phyloP scores from a whole-genome alignment of 495 filamentous ascomycete species.

The Aspergillus saccharolyticus region DNA sequence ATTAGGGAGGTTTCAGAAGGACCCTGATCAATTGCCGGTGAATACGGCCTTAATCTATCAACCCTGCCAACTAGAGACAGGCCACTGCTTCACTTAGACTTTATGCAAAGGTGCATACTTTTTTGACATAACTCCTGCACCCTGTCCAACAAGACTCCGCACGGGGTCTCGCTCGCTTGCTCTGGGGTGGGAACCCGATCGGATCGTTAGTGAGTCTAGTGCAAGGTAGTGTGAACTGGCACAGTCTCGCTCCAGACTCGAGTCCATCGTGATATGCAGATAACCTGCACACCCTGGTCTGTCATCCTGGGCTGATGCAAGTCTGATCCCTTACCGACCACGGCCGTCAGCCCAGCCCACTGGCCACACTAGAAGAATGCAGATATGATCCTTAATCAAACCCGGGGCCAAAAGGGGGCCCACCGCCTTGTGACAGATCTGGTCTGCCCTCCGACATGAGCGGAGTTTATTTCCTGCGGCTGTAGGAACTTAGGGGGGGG shows the following conservation, averaged over 20 bases:
- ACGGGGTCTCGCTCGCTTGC: not conserved
- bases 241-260: not conserved
- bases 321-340: slow-evolving; percentile 14
- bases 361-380: slow-evolving; percentile 31
- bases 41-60: not conserved
- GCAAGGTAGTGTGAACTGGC: not conserved
- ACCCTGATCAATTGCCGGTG: not conserved
- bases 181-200: not conserved
- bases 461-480: slow-evolving; percentile 2
- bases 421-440: slow-evolving; percentile 24
- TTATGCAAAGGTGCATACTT: no score
- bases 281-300: not conserved
- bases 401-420: slow-evolving; percentile 29
- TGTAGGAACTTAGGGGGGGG: no score
- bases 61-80: not conserved
- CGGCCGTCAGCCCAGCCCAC: slow-evolving; percentile 20
- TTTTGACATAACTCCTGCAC: not conserved
- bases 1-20: not conserved
- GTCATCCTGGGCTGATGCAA: not conserved
- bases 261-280: not conserved
- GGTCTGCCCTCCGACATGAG: not conserved
- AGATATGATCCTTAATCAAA: slow-evolving; percentile 44
- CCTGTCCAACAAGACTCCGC: not conserved
- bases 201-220: no score
- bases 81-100: no score